These are phyloP conservation scores for Cystobasidium onofrii DNA, from an alignment of 768 basidiomycete species.

Conservation along the genomic window DNA sequence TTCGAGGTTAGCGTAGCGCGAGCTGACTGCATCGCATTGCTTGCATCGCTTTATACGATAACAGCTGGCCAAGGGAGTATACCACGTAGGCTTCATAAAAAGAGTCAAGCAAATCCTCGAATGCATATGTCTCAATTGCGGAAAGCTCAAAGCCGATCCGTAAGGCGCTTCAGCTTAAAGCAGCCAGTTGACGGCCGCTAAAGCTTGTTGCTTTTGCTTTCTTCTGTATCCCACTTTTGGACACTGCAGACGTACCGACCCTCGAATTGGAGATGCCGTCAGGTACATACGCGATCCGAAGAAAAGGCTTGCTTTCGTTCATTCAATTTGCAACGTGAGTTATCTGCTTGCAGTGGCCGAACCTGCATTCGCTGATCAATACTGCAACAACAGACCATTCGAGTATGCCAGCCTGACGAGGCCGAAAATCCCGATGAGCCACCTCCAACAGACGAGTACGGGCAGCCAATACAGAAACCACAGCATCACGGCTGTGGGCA, in stretches of 20 bases:
- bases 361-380: neutral
- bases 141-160: constrained; percentile 82
- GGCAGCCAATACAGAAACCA: constrained; percentile 51
- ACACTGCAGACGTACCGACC: constrained; percentile 29
- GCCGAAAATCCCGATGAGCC: constrained; percentile 46
- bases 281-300: constrained; percentile 42
- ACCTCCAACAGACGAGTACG: constrained; percentile 18
- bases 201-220: constrained; percentile 7
- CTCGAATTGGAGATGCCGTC: constrained; percentile 36
- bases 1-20: neutral
- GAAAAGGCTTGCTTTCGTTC: constrained; percentile 40
- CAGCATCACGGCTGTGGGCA: constrained; percentile 98
- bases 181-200: constrained; percentile 9
- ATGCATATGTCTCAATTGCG: constrained; percentile 96
- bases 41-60: neutral
- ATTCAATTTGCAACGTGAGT: constrained; percentile 38
- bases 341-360: neutral
- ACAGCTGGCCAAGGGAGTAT: constrained; percentile 16
- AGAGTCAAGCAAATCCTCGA: constrained; percentile 99
- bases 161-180: constrained; percentile 4
- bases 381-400: constrained; percentile 7
- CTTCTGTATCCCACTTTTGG: neutral
- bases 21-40: neutral
- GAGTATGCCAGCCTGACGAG: constrained; percentile 22
- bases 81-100: constrained; percentile 63